Base-by-base conservation (phyloP, 2,329 filamentous ascomycete species). In the Trichoderma brevicompactum region DNA sequence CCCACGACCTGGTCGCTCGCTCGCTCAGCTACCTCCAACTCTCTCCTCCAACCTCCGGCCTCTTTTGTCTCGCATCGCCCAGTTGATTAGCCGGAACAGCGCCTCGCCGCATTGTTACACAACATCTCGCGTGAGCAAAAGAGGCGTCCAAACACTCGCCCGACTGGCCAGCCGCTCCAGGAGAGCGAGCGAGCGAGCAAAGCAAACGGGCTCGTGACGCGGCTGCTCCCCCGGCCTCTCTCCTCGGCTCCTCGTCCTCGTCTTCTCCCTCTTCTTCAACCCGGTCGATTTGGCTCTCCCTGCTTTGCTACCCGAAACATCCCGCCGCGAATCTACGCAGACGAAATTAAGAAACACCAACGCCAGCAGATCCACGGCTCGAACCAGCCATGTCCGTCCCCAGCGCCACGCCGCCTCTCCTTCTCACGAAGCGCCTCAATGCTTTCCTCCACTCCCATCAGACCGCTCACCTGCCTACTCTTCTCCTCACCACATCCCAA, bases 381-480 rank as follows among this genome's bases (percentile, higher is more conserved):
- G 32, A 19, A 3, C 38, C 48, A 43, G 41, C 38, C 49, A 80
- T 79, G 78, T 75, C 78, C 52, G 70, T 74, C 66, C 71, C 74
- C 56, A 56, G 7, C 63, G 43, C 81, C 28, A 81, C 83, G 43
- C 84, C 85, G 43, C 84, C 85, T 32, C 80, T 87, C 65, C 81
- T 92, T 77, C 81, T 92, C 67, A 88, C 85, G 41, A 89, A 88
- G 74, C 85, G 85, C 67, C 82, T 89, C 69, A 87, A 86, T 34
- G 78, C 82, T 66, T 89, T 89, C 75, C 84, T 89, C 53, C 80
- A 82, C 72, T 77, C 82, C 67, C 85, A 87, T 74, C 83, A 87
- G 68, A 83, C 83, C 7, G 74, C 85, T 4, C 79, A 83, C 66
- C 79, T 89, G 38, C 85, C 85, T 67, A 87, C 86, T 3, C 82